Base-by-base conservation (phyloP, 1,284 basidiomycete genomes). In the Puccinia novopanici region DNA sequence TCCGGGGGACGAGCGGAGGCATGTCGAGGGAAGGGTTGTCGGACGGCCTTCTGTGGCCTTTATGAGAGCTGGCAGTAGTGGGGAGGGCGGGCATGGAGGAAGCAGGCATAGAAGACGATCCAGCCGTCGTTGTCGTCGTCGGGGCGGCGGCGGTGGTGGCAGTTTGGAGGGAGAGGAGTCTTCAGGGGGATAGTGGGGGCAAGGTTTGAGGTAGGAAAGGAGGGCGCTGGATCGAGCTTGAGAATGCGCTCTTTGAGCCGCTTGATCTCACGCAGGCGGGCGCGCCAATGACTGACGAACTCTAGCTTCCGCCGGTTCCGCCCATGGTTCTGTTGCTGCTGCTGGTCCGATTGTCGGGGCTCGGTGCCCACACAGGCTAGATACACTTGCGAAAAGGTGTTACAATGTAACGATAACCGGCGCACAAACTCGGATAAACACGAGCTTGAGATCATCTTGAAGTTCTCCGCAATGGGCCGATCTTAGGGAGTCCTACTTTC, bases 361-460 rank as follows among this genome's bases (percentile, higher is more conserved):
- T 80, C 81, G 37, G 81, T 80, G 45, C 88, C 87, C 81, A 91
- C 88, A 12, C 93, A 94, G 82, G 90, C 89, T 82, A 91, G 88
- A 85, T 92, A 96, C 48, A 95, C 90, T 57, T 91, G 90, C 0
- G 93, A 91, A 85, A 96, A 94, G 89, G 93, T 92, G 86, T 95
- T 93, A 3, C 92, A 90, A 77, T 95, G 87, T 68, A 95, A 87
- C 82, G 92, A 91, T 70, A 97, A 89, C 84, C 96, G 93, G 37
- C 95, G 89, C 45, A 96, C 90, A 63, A 96, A 88, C 27, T 91
- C 87, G 2, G 95, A 93, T 13, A 98, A 88, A 82, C 91, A 92
- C 82, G 91, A 89, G 12, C 92, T 91, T 6, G 93, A 95, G 63
- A 98, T 92, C 82, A 98, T 89, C 87, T 96, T 96, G 88, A 93